Base-by-base conservation (phyloP, 2,329 filamentous ascomycete genomes). In the Nothomitra cinnamomea region DNA sequence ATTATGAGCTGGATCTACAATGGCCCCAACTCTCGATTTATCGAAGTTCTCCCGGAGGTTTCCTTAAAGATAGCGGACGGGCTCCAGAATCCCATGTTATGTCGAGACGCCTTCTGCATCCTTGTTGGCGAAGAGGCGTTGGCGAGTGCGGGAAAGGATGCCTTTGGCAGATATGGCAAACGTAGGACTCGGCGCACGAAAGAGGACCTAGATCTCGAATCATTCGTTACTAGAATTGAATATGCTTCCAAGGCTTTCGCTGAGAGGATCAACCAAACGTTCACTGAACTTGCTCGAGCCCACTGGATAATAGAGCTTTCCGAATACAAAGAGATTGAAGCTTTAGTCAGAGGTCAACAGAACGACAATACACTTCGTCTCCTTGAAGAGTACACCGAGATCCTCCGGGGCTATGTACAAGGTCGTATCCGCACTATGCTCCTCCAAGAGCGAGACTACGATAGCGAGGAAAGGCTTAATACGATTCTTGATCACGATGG, bases 71-170 rank as follows among this genome's bases (percentile, higher is more conserved):
- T 85, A 6, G 79, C 73, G 3, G 65, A 66, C 53, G 65, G 64
- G 6, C 64, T 69, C 17, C 58, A 65, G 51, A 65, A 64, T 17
- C 43, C 54, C 17, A 55, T 59, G 19, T 63, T 72, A 24, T 66
- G 65, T 25, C 63, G 61, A 22, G 64, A 68, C 19, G 69, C 79
- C 0, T 84, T 82, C 58, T 69, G 72, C 10, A 73, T 82, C 24
- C 69, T 85, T 3, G 80, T 83, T 21, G 78, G 75, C 17, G 81
- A 85, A 60, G 70, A 75, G 52, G 80, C 79, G 2, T 60, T 83
- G 12, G 68, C 66, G 64, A 55, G 55, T 65, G 7, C 60, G 57
- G 17, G 56, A 59, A n/a, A 51, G 60, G 17, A 35, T 51, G 19
- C 28, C 47, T 12, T 22, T 43, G 35, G 53, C 51, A 22, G 12